phyloP scores from a whole-genome alignment of 2,329 filamentous ascomycete genomes.

The Penicillium digitatum region DNA sequence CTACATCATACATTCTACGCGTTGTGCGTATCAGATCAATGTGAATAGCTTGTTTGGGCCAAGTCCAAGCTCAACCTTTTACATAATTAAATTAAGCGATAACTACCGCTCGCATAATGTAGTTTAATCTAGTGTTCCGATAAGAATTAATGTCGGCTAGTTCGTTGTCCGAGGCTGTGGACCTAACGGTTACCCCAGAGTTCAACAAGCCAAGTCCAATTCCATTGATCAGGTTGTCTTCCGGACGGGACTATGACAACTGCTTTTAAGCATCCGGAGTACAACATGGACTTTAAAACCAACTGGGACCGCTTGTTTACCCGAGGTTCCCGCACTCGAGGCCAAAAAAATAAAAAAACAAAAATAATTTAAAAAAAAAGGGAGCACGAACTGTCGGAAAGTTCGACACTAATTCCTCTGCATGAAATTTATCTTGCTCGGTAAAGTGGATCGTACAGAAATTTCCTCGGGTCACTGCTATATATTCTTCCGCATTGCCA shows the following conservation, averaged over 20 bases:
- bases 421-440: conserved; percentile 8
- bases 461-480: not conserved
- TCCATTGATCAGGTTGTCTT: not conserved
- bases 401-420: conserved; percentile 1
- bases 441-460: conserved; percentile 5
- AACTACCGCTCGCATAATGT: not conserved
- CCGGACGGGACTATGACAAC: too few species aligned
- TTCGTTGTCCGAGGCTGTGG: not conserved
- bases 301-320: conserved; percentile 6
- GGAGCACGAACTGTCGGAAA: not conserved
- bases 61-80: not conserved
- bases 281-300: too few species aligned
- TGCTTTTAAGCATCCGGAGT: too few species aligned
- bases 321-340: not conserved
- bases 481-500: conserved; percentile 5
- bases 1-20: not conserved
- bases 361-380: not conserved
- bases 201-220: not conserved
- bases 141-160: not conserved
- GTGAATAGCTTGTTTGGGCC: not conserved
- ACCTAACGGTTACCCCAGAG: conserved; percentile 6
- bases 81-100: not conserved
- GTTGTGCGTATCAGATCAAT: not conserved
- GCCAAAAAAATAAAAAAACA: not conserved
- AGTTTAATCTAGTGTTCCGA: not conserved